Base-by-base conservation (phyloP, 495 filamentous ascomycete species). In the Xylaria palmicola region DNA sequence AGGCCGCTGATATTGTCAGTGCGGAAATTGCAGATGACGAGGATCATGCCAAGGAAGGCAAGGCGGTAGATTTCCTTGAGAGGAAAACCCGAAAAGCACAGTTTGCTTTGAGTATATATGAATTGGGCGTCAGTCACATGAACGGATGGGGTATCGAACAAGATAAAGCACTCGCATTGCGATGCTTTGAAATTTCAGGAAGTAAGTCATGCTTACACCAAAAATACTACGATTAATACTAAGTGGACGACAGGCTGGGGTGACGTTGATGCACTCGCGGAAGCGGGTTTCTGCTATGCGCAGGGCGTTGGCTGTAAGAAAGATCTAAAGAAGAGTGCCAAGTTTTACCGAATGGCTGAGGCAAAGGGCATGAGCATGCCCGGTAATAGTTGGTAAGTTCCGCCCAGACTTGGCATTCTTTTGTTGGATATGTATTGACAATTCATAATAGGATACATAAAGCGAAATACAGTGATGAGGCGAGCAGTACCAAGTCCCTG, bases 81-180 rank as follows among this genome's bases (percentile, higher is more conserved):
- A 83, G 82, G 47, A 94, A 94, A 74, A 86, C 86, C 3, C 86
- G 90, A 43, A 88, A 91, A 57, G 90, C 93, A 12, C 93, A 97
- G 66, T 96, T 97, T 72, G 94, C 94, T 1, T 77, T 97, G 56
- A 92, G 91, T 70, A 90, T 97, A 34, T 98, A 98, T 62, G 94
- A 98, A 76, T 78, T 98, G 19, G 94, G 94, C 6, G 89, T 97
- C n/a, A 94, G 90, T 74, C 90, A 97, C 72, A 88, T 97, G 84
- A 97, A 98, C 64, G 94, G 94, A 2, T 98, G 94, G 94, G 94
- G 94, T 4, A 94, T 93, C 45, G 87, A 93, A 64, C 91, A 94
- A 72, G 93, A 98, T 69, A 96, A 96, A 69, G 78, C 82, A 4
- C 80, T 97, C 55, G 94, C 92, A 2, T 74, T 98, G 62, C 83